Conservation (phyloP, 331 rosid genomes). For the Pyracantha coccinea region DNA sequence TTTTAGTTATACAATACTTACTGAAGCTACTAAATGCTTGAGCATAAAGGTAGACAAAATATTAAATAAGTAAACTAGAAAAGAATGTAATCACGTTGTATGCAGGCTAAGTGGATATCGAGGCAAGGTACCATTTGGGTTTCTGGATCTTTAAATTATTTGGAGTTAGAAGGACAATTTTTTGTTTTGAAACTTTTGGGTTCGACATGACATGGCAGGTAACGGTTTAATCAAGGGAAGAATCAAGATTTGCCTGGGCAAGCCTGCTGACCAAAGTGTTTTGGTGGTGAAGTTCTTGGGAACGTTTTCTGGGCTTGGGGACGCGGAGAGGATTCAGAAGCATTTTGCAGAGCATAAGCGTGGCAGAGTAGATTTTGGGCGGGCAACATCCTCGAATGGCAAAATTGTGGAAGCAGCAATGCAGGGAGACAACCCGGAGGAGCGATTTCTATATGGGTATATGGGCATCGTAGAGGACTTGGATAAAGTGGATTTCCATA, state of each 20-base stretch:
- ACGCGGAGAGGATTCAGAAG: conserved; percentile 72
- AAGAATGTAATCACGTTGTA: neutral
- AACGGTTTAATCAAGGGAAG: conserved; percentile 81
- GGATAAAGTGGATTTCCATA: conserved; percentile 59
- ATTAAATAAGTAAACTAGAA: neutral
- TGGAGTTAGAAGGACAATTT: neutral
- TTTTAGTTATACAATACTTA: neutral
- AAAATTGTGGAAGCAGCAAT: conserved; percentile 28
- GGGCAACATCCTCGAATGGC: conserved; percentile 28
- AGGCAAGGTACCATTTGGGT: neutral
- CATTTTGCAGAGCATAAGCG: conserved; percentile 43
- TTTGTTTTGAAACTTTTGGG: conserved; percentile 6
- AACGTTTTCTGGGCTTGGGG: conserved; percentile 79
- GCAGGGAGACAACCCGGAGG: conserved; percentile 41
- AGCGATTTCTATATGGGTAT: conserved; percentile 58
- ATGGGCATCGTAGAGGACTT: conserved; percentile 80
- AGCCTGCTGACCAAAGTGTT: conserved; percentile 80
- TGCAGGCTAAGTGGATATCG: neutral
- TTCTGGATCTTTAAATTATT: too few relatives aligned
- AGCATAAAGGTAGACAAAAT: neutral
- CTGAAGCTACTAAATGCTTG: too few relatives aligned
- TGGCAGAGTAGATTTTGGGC: conserved; percentile 55
- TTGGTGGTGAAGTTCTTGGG: conserved; percentile 85
- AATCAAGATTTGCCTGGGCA: conserved; percentile 71
- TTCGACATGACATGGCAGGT: conserved; percentile 40